Evolutionary conservation across 2,329 filamentous ascomycete species (phyloP).

Genomic region (Cladosporium sp.): DNA sequence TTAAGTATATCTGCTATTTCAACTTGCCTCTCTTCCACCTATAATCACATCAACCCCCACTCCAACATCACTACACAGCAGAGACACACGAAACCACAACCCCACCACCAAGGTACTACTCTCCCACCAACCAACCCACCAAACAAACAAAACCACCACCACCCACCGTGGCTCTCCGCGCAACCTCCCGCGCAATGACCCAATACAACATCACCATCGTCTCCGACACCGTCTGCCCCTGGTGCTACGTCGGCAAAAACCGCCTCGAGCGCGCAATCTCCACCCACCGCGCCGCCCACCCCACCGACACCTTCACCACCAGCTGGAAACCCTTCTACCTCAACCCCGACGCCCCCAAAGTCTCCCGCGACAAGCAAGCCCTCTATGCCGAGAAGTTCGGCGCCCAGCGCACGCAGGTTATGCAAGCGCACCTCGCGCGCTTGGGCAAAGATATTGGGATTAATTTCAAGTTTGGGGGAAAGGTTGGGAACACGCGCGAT

Average conservation of each 20-base stretch:
- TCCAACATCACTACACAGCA: not conserved
- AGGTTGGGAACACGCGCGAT: constrained; percentile 74
- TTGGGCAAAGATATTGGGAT: constrained; percentile 69
- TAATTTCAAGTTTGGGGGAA: constrained; percentile 69
- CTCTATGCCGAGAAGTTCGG: constrained; percentile 66
- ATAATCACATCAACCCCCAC: not conserved
- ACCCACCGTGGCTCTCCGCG: constrained; percentile 27
- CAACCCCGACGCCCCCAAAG: constrained; percentile 62
- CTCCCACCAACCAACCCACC: not conserved
- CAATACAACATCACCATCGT: constrained; percentile 75
- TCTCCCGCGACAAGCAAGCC: constrained; percentile 52
- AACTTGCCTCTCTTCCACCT: not conserved
- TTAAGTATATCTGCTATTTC: constrained; percentile 12
- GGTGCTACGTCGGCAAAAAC: constrained; percentile 75
- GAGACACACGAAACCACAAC: not conserved
- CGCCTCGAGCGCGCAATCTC: constrained; percentile 72
- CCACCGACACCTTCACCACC: constrained; percentile 68
- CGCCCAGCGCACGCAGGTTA: constrained; percentile 58
- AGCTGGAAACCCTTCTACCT: constrained; percentile 81
- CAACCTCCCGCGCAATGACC: constrained; percentile 57
- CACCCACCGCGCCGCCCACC: constrained; percentile 57
- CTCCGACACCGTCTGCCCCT: constrained; percentile 79
- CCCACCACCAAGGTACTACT: not conserved
- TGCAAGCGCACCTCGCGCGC: constrained; percentile 58
- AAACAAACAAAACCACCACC: not conserved